Evolutionary conservation across 2,329 filamentous ascomycete genomes (phyloP).

Genomic region (Delphinella strobiligena): DNA sequence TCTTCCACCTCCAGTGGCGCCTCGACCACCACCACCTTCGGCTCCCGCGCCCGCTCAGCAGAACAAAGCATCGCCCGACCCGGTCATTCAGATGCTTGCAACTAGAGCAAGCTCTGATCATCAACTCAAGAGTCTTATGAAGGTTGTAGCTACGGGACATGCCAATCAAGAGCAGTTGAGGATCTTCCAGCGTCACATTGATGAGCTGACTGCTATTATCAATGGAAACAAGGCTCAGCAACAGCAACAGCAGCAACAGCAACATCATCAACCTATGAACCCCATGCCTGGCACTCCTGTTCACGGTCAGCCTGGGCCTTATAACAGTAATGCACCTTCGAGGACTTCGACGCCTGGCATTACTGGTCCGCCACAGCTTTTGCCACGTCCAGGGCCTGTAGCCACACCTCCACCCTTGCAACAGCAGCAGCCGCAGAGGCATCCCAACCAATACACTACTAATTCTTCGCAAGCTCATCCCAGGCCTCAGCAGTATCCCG

Average conservation of each 20-base stretch:
- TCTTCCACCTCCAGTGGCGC: constrained; percentile 7
- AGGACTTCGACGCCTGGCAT: background rate
- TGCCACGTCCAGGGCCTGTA: background rate
- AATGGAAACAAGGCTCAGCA: constrained; percentile 24
- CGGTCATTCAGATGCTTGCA: constrained; percentile 69
- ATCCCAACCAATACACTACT: constrained; percentile 5
- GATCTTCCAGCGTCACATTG: constrained; percentile 69
- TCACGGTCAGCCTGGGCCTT: background rate
- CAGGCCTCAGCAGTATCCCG: constrained; percentile 9
- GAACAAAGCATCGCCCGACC: constrained; percentile 39
- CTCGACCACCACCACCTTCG: constrained; percentile 8
- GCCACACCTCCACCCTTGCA: constrained; percentile 6
- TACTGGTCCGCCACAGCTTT: background rate
- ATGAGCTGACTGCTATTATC: constrained; percentile 53
- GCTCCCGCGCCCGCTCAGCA: constrained; percentile 9
- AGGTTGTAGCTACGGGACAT: constrained; percentile 64
- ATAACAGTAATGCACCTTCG: background rate
- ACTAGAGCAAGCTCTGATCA: constrained; percentile 63
- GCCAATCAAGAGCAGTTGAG: constrained; percentile 60
- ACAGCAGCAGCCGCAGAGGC: constrained; percentile 7
- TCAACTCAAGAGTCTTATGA: constrained; percentile 67
- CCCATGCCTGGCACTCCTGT: constrained; percentile 1
- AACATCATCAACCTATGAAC: background rate
- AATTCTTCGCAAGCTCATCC: background rate
- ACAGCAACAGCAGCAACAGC: constrained; percentile 8